Base-by-base conservation (phyloP, 2,329 filamentous ascomycete species). In the Diaporthe vexans region DNA sequence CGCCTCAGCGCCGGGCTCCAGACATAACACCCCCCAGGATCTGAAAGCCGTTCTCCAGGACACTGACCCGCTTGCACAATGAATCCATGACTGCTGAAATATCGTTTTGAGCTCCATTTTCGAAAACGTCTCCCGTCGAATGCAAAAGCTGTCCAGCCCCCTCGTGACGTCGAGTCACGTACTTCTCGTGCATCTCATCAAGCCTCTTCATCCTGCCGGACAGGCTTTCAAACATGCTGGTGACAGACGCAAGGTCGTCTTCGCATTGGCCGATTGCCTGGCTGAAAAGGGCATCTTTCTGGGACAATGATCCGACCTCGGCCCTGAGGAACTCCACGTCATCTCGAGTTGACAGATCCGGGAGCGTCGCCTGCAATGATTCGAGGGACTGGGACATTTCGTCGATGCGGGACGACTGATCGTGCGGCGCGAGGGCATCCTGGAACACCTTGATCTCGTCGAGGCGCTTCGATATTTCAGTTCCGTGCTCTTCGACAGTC, bases 1-100 rank as follows among this genome's bases (percentile, higher is more conserved):
- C 29, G 29, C 29, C 29, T 29, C 29, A 65, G 35, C 61, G 43
- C 19, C 35, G 26, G 10, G 19, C 43, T 11, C 26, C 29, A 21
- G 10, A 48, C 29, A 51, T 10, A 7, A 8, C 21, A 11, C 51
- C 26, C 24, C 43, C 51, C 43, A 51, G 13, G 19, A 35, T 51
- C 10, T 51, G 43, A 51, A 65, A 65, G 43, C 61, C 61, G 3
- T 65, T 65, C 5, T 65, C 61, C 26, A 65, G 35, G 11, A 65
- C 13, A 24, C 61, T 51, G 43, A 65, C 26, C 19, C 61, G 61
- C 11, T 65, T 19, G 35, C 61, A 65, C 29, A 65, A 24, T 9
- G 61, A 35, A 6, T 65, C 43, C 17, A 65, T 29, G 29, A 35
- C 61, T 24, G 43, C 43, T 13, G 29, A 24, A 6, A 35, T 21